Evolutionary conservation across 2,329 filamentous ascomycete genomes (phyloP).

Genomic region (Aspergillus phoenicis): DNA sequence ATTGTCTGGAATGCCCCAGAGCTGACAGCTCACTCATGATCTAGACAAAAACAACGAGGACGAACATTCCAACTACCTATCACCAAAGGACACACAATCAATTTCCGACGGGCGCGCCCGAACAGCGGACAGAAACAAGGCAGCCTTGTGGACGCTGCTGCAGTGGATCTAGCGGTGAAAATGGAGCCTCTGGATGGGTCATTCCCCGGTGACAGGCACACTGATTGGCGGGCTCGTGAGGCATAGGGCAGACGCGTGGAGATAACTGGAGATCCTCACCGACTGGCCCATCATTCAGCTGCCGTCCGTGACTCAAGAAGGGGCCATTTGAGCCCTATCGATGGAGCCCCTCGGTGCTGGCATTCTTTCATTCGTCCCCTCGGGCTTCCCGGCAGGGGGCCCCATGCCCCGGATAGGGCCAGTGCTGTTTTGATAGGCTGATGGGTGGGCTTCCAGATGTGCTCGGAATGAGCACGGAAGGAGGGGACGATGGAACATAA

Average conservation of each 20-base stretch:
- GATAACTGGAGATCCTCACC: conserved; percentile 12
- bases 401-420: conserved; percentile 4
- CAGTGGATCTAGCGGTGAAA: conserved; percentile 23
- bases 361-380: conserved; percentile 19
- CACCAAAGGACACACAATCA: background rate
- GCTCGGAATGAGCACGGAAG: background rate
- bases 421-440: background rate
- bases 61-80: background rate
- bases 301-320: conserved; percentile 7
- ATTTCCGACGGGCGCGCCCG: background rate
- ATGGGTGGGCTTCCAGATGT: background rate
- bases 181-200: conserved; percentile 14
- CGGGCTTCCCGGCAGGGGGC: conserved; percentile 8
- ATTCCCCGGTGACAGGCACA: background rate
- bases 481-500: background rate
- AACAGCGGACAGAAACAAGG: background rate
- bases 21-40: background rate
- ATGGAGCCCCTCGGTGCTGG: conserved; percentile 25
- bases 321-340: conserved; percentile 17
- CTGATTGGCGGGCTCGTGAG: conserved; percentile 4
- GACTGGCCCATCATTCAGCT: conserved; percentile 8
- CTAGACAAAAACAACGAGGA: background rate
- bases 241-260: conserved; percentile 19
- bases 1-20: background rate
- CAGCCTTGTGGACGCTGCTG: conserved; percentile 13